Base-by-base conservation (phyloP, 2,329 filamentous ascomycete genomes). In the Ceratocystis papillata region DNA sequence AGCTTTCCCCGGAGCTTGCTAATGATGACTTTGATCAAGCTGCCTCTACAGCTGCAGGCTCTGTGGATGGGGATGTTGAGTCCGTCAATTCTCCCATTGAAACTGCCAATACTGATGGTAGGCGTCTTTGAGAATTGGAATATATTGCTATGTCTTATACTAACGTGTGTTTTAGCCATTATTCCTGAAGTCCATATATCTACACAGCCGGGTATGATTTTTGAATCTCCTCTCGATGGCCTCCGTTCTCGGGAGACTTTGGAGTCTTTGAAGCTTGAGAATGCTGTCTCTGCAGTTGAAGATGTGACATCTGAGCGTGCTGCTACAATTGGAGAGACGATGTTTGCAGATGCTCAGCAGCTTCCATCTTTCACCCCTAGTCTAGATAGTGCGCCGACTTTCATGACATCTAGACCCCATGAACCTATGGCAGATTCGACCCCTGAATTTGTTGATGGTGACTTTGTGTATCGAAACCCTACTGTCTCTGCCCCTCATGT, bases 31-130 rank as follows among this genome's bases (percentile, higher is more conserved):
- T 59, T 37, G 55, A 59, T 17, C 55, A 59, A 30, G 28, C 28
- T n/a, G 8, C 7, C 7, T 37, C 55, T 37, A 59, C 55, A 12
- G 28, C 33, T n/a, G 28, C 55, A 8, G 55, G 55, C 55, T 59
- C 55, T 8, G 55, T 59, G 15, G 55, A 59, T 37, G 55, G 55
- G 7, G 55, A 59, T 37, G 55, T 8, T 25, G 55, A 59, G 30
- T 59, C 55, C 17, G 2, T 59, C 2, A 10, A 59, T 8, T 33
- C 15, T 59, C 28, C 48, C 0, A 15, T 59, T n/a, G 55, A 59
- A 59, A n/a, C 5, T 17, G 15, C 3, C 15, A 20, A 59, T 25
- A 30, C 25, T n/a, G 28, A 37, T n/a, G 28, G 55, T 59, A 59
- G 17, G 55, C 20, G 5, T 25, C 15, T n/a, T 25, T n/a, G 8